Base-by-base conservation (phyloP, 2,329 filamentous ascomycete genomes). In the Pseudogymnoascus sp. region DNA sequence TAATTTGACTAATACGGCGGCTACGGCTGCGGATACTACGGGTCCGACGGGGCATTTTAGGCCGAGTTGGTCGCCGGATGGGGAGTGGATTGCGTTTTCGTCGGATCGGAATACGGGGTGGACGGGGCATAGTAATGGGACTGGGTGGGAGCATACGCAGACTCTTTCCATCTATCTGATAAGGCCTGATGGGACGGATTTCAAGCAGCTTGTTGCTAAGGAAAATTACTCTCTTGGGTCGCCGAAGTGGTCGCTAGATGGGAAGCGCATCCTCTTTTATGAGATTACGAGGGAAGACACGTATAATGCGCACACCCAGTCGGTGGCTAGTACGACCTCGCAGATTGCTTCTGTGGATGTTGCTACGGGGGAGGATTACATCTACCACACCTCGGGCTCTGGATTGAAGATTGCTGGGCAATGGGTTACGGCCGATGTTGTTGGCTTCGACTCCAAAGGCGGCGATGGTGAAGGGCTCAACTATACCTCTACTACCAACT, bases 51-150 rank as follows among this genome's bases (percentile, higher is more conserved):
- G 76, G 5, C 70, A 75, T 65, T 78, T 77, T 65, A 71, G 73
- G 1, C 77, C 77, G 0, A 65, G 68, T 4, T 78, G 76, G 76
- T 77, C 75, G 0, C 76, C 77, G 0, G 71, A 77, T 42, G 76
- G 77, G 19, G 63, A 77, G 62, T 78, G 75, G 74, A 69, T 78
- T 61, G 73, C 71, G 2, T 78, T 79, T 62, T 71, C 71, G 11
- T 79, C 76, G 1, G 76, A 79, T 59, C 72, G 74, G 29, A 78
- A 78, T 61, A 77, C 76, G 1, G 68, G 69, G 15, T 79, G 76
- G 77, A 71, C 70, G 3, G 77, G 77, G 0, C 76, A 79, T 63
- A 72, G 74, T 11, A 72, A 75, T 61, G 73, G 76, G 17, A 71
- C 72, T 4, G 69, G 77, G 29, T 77, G 77, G 77, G 72, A 78